Evolutionary conservation across 106 monocot species (phyloP), one percentile per base, ranked within the genome.

Genomic region (Phalaenopsis aphrodite): DNA sequence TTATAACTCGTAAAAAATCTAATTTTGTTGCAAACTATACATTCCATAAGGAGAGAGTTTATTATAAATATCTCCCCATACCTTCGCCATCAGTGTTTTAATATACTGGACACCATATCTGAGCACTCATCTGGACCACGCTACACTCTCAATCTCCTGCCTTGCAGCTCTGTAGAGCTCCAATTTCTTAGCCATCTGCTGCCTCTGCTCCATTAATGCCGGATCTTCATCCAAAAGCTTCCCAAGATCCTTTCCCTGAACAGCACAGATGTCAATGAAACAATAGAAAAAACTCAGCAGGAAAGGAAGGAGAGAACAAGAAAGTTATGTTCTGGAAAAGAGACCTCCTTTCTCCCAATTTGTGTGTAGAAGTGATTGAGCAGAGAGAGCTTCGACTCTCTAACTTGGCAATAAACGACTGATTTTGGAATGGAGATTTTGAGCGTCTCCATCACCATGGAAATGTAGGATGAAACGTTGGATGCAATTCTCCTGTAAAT

Each of bases 371-470:
- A 93, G 78, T 86, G 84, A 82, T 88, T 78, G 7, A 96, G 87
- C 83, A 96, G 74, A 75, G 87, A 89, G 17, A 88, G 78, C 75
- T 93, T 96, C 9, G 96, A 93, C 83, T 96, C 96, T 82, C 93
- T 83, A 75, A 96, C 96, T 85, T 96, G 96, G 79, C 96, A 96
- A 67, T 91, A 79, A 36, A 96, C 96, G 0, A 84, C 96, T 5
- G 96, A 84, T 75, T 96, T 96, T 30, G 96, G 96, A 24, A 96
- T 81, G 41, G 91, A 81, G 76, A 84, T 77, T 78, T 58, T 84
- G 14, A 92, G 87, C 39, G 85, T 85, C 19, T 92, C 92, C 19
- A 81, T 84, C 8, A 96, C 91, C 96, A 96, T 91, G 11, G 17
- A 43, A 38, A 96, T 83, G 78, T 96, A 96, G 1, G 93, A 82